phyloP scores from a whole-genome alignment of 768 basidiomycete genomes.

The Kwoniella sp. region DNA sequence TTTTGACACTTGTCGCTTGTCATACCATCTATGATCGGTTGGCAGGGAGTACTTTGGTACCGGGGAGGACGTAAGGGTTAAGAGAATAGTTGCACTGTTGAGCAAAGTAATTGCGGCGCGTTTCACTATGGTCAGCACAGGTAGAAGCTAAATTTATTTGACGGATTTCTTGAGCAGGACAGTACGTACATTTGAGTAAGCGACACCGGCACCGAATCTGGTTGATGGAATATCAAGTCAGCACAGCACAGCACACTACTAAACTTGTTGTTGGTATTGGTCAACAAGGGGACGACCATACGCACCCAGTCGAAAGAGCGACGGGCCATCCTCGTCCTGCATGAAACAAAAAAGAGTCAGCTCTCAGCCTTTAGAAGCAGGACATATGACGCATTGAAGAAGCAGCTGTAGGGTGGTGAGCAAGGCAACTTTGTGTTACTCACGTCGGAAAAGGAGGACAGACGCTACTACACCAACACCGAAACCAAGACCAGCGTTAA shows the following conservation, averaged over 20 bases:
- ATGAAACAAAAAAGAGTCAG: background rate
- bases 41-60: slow-evolving; percentile 52
- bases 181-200: slow-evolving; percentile 53
- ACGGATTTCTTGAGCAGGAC: background rate
- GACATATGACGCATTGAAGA: no score
- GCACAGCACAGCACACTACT: no score
- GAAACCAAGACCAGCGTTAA: slow-evolving; percentile 56
- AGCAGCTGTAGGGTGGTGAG: no score
- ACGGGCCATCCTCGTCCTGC: slow-evolving; percentile 57
- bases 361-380: no score
- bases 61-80: slow-evolving; percentile 57
- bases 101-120: no score
- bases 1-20: no score
- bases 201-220: slow-evolving; percentile 56
- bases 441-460: slow-evolving; percentile 56
- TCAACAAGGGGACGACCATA: background rate
- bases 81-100: slow-evolving; percentile 57
- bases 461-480: slow-evolving; percentile 57
- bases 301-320: slow-evolving; percentile 54
- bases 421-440: no score
- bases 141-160: no score
- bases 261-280: background rate
- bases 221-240: background rate
- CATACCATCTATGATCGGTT: slow-evolving; percentile 5
- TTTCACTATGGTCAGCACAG: no score